phyloP scores from a whole-genome alignment of 2,329 filamentous ascomycete species.

The Xylogone sp. region DNA sequence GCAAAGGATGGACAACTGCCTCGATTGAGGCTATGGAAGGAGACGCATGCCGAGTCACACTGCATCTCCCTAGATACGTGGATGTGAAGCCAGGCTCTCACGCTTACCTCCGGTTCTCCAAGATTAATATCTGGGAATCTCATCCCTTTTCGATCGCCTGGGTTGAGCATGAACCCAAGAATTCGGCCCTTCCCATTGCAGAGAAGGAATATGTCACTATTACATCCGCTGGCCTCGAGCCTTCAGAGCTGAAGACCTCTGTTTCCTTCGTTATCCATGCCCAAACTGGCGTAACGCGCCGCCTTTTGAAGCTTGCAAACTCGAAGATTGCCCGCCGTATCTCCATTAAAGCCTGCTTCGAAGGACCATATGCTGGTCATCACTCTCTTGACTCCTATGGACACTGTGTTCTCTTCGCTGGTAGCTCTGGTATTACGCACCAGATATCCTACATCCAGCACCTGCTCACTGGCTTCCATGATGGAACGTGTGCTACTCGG shows the following conservation, averaged over 20 bases:
- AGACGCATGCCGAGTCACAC: slow-evolving; percentile 66
- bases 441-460: slow-evolving; percentile 85
- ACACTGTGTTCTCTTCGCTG: slow-evolving; percentile 84
- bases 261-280: slow-evolving; percentile 85
- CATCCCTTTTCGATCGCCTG: slow-evolving; percentile 79
- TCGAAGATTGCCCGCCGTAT: slow-evolving; percentile 17
- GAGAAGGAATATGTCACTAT: slow-evolving; percentile 30
- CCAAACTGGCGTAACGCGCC: slow-evolving; percentile 82
- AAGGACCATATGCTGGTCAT: slow-evolving; percentile 84
- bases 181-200: slow-evolving; percentile 34
- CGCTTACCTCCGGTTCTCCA: slow-evolving; percentile 68
- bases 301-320: slow-evolving; percentile 68
- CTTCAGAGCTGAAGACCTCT: slow-evolving; percentile 45
- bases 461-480: slow-evolving; percentile 64
- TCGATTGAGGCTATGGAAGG: slow-evolving; percentile 65
- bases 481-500: slow-evolving; percentile 73
- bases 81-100: slow-evolving; percentile 68
- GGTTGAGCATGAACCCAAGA: slow-evolving; percentile 53
- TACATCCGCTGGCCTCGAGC: slow-evolving; percentile 25
- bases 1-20: slow-evolving; percentile 56
- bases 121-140: slow-evolving; percentile 65
- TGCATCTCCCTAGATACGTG: slow-evolving; percentile 64
- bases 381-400: slow-evolving; percentile 90
- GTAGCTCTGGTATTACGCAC: slow-evolving; percentile 92
- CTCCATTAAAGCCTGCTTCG: slow-evolving; percentile 59